Evolutionary conservation across 306 rosid genomes (phyloP), one percentile per base, ranked within the genome.

Genomic region (Mimosa pudica): DNA sequence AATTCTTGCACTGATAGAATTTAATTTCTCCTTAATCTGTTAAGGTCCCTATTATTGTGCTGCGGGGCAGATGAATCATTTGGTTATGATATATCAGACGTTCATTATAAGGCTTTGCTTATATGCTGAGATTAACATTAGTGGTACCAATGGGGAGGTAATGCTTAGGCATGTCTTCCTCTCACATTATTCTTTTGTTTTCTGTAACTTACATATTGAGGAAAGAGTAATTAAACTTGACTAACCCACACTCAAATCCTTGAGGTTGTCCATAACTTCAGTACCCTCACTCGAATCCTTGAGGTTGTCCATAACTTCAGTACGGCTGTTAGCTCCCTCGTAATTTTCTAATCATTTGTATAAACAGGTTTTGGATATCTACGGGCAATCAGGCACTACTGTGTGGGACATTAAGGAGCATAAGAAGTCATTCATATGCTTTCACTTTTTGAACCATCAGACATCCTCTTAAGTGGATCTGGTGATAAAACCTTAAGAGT

Each of bases 401-500:
- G 84, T 92, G 20, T 87, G 92, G 97, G 89, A 92, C 86, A 79
- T 90, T 55, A 92, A 90, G 71, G 85, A 87, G 80, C 97, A 92
- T 84, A 82, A 81, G 61, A 90, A 90, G 72, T 86, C 97, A 5
- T 92, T 90, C 58, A 88, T 94, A 45, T 88, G 97, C 55, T 90
- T 82, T 82, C 97, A 12, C 91, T 88, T 70, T 63, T 76, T 48
- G 93, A 85, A 82, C 77, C 85, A 32, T 86, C 87, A 51, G 94
- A 92, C 73, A 76, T 88, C 82, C 97, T 92, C 75, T 71, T 92
- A 80, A 92, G 97, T 32, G 97, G 94, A 71, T 92, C 97, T 7
- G 60, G 77, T 3, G 97, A 92, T 83, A 90, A 87, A 92, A 92
- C 93, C 78, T 88, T 90, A n/a, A 85, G 94, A 91, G 97, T 24